Conservation (phyloP, 495 filamentous ascomycete species). For the Penicillium diatomitis region DNA sequence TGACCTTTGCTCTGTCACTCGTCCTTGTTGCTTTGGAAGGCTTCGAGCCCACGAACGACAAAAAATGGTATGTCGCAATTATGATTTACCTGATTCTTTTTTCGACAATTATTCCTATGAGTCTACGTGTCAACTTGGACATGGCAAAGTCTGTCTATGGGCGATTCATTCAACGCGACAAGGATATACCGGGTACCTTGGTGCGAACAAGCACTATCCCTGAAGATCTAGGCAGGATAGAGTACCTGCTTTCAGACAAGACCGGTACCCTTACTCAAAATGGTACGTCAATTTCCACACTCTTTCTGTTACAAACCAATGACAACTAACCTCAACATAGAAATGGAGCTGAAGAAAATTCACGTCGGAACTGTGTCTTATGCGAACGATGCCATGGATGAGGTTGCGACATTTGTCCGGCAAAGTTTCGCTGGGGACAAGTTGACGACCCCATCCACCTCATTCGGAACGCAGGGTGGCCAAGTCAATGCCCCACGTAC, state of each 20-base stretch:
- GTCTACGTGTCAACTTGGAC: slow-evolving; percentile 89
- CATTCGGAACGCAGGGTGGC: slow-evolving; percentile 46
- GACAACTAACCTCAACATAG: slow-evolving; percentile 24
- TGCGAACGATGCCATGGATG: slow-evolving; percentile 97
- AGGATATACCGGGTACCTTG: slow-evolving; percentile 81
- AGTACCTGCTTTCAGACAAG: slow-evolving; percentile 95
- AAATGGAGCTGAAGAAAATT: slow-evolving; percentile 98
- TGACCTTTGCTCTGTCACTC: slow-evolving; percentile 80
- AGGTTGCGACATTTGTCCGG: slow-evolving; percentile 75
- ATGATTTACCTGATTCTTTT: slow-evolving; percentile 97
- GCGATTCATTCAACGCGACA: slow-evolving; percentile 86
- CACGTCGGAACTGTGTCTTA: slow-evolving; percentile 98
- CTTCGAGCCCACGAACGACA: slow-evolving; percentile 56
- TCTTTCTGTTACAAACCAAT: not conserved
- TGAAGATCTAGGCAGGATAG: slow-evolving; percentile 89
- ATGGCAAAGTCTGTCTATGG: slow-evolving; percentile 96
- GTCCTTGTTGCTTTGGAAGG: slow-evolving; percentile 82
- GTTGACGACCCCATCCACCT: slow-evolving; percentile 67
- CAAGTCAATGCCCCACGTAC: slow-evolving; percentile 63
- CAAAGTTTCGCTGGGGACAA: slow-evolving; percentile 61
- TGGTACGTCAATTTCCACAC: slow-evolving; percentile 27
- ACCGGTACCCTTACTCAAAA: slow-evolving; percentile 97
- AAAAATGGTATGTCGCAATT: slow-evolving; percentile 85
- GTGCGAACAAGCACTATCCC: slow-evolving; percentile 96
- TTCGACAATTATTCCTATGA: slow-evolving; percentile 97